Conservation (phyloP, 805 yeast species). For the Ogataea paradorogensis region DNA sequence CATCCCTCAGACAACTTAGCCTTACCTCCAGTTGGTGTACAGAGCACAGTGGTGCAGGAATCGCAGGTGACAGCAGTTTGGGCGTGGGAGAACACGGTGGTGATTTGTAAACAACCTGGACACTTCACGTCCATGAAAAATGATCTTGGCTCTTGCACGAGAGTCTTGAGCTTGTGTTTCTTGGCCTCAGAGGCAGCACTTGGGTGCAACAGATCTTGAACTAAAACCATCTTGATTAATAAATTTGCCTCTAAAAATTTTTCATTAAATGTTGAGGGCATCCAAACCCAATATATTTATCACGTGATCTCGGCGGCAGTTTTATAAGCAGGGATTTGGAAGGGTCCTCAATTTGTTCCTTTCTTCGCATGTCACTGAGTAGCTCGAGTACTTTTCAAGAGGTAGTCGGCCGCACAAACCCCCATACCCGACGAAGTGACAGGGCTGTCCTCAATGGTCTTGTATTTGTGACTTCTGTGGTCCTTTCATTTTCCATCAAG, state of each 20-base stretch:
- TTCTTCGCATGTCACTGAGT: constrained; percentile 6
- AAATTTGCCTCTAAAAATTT: constrained; percentile 11
- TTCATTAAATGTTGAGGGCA: constrained; percentile 9
- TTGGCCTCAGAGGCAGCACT: constrained; percentile 93
- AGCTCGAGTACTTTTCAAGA: constrained; percentile 5
- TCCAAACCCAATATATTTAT: background rate
- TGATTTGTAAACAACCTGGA: constrained; percentile 98
- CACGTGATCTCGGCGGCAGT: constrained; percentile 5
- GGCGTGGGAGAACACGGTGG: constrained; percentile 99
- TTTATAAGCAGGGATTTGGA: background rate
- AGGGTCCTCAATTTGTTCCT: background rate
- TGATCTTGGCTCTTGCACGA: constrained; percentile 97
- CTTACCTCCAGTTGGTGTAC: constrained; percentile 99
- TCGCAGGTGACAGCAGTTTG: constrained; percentile 99
- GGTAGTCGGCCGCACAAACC: background rate
- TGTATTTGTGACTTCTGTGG: constrained; percentile 8
- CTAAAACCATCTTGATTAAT: constrained; percentile 67
- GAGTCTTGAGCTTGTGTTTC: constrained; percentile 95
- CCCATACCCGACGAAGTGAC: constrained; percentile 2
- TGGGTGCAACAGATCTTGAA: constrained; percentile 99
- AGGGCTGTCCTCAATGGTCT: constrained; percentile 10
- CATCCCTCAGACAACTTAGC: constrained; percentile 99
- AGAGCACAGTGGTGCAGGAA: constrained; percentile 95
- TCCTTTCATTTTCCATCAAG: constrained; percentile 16
- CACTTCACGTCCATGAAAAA: constrained; percentile 99